Base-by-base conservation (phyloP, 2,329 filamentous ascomycete genomes). In the Hypoxylon sp. region DNA sequence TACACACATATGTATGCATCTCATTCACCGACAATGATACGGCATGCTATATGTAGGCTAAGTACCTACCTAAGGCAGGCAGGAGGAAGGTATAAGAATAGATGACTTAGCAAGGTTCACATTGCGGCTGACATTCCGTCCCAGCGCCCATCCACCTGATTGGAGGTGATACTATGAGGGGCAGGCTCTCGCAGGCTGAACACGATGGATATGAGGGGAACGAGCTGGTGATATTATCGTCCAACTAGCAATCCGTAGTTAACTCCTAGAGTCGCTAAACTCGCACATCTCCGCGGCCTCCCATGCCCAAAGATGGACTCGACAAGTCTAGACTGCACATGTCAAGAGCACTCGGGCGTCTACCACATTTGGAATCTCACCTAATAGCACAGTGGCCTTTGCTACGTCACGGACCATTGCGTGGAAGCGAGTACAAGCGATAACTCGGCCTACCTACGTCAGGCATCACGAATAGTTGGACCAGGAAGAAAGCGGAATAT, bases 381-480 rank as follows among this genome's bases (percentile, higher is more conserved):
- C n/a, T 35, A n/a, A n/a, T n/a, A n/a, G n/a, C n/a, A 35, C 15
- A 35, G 15, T 35, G 21, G 37, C 26, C 48, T 31, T 43, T 13
- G 10, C 20, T 37, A 18, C 4, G 13, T 3, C 40, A 31, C 47
- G 48, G 35, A 17, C 48, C 18, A 47, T 53, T 46, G 29, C n/a
- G n/a, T n/a, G n/a, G n/a, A 23, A 38, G 31, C 11, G 27, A 37
- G 41, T 31, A 26, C 17, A 37, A 27, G 21, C 18, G 20, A 35
- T 53, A 46, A 42, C 23, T 54, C 40, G 43, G 45, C 48, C 48
- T 21, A 62, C 48, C 48, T 21, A 62, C 51, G 51, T 56, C 48
- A 62, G 51, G 48, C 20, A 38, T 24, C n/a, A 5, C 18, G 23
- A 15, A n/a, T 21, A 40, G 18, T 48, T 27, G 43, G 42, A 52